A percentile compares a stretch with the other conserved stretches of the same genome.
These are phyloP conservation scores for Tolypocladium sp. DNA, from an alignment of 2,329 filamentous ascomycete genomes.

Conservation along the genomic window DNA sequence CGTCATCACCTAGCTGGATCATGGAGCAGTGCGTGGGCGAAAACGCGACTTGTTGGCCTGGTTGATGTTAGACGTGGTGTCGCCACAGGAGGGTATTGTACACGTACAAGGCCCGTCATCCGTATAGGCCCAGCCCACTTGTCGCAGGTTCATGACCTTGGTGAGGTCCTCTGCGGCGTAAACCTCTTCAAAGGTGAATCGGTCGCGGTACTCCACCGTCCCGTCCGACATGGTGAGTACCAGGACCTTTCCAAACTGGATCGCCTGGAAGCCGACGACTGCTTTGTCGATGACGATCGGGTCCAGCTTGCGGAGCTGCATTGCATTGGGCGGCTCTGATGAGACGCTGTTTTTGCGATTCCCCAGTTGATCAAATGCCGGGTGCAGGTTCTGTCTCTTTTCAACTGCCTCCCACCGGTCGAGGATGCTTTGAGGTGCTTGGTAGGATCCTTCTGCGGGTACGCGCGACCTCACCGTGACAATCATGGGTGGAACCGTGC, in stretches of 20 bases:
- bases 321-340: conserved; percentile 20
- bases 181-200: conserved; percentile 61
- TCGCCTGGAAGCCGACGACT: conserved; percentile 56
- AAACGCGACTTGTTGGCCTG: conserved; percentile 50
- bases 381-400: conserved; percentile 56
- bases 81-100: background rate
- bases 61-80: conserved; percentile 7
- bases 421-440: conserved; percentile 63
- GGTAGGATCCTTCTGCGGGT: conserved; percentile 45
- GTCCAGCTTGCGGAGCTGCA: conserved; percentile 52
- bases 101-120: conserved; percentile 54
- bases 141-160: conserved; percentile 60
- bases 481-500: conserved; percentile 50
- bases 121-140: conserved; percentile 68
- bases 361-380: conserved; percentile 69
- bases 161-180: conserved; percentile 55
- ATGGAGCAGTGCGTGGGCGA: conserved; percentile 53
- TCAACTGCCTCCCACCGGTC: conserved; percentile 77
- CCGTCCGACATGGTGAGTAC: conserved; percentile 73
- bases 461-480: conserved; percentile 62
- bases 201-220: conserved; percentile 70
- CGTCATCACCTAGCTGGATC: conserved; percentile 48
- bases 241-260: conserved; percentile 63
- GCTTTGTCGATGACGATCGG: conserved; percentile 64
- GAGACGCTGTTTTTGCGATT: conserved; percentile 46